Evolutionary conservation across 768 basidiomycete species (phyloP), one percentile per base, ranked within the genome.

Genomic region (Suillus luteus): DNA sequence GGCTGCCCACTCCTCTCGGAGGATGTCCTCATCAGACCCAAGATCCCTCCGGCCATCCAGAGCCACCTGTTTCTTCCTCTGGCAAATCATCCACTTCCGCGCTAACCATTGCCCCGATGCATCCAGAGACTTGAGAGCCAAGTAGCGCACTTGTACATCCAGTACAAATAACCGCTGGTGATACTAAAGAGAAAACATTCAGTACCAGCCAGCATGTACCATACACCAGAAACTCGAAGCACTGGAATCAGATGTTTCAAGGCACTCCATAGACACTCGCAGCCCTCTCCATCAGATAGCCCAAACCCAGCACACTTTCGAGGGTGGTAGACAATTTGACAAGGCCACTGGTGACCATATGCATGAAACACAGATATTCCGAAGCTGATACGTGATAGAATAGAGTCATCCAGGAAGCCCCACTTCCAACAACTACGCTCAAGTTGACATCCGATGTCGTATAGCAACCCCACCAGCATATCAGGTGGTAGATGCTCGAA

Each of bases 321-420:
- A 14, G 78, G 79, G 59, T 77, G 76, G 60, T 78, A 79, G 0
- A 72, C 51, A 1, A 81, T 57, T 55, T 78, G 77, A 46, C 77
- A 78, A 2, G 70, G 59, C 75, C 77, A 77, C 48, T 76, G 68
- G 57, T 78, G 77, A 2, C 71, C 75, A 57, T 73, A 77, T 0
- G 74, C 76, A 62, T 79, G 78, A 72, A 79, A 76, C 0, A 71
- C 76, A 6, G 74, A 74, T 2, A 75, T 73, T 3, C 68, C 68
- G 38, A 74, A 76, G 1, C 33, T 27, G 11, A 79, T 52, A 10
- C 66, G 61, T 1, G 46, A 43, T 43, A 55, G 24, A 44, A 66
- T 37, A 17, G 41, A 55, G 40, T 60, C 40, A 37, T 49, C 44
- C 10, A 63, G 57, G 5, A 63, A 33, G 33, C 52, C 14, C 55